A percentile compares a stretch with the other conserved stretches of the same genome.
phyloP scores from a whole-genome alignment of 1,284 basidiomycete species.

The Stereum hirsutum region DNA sequence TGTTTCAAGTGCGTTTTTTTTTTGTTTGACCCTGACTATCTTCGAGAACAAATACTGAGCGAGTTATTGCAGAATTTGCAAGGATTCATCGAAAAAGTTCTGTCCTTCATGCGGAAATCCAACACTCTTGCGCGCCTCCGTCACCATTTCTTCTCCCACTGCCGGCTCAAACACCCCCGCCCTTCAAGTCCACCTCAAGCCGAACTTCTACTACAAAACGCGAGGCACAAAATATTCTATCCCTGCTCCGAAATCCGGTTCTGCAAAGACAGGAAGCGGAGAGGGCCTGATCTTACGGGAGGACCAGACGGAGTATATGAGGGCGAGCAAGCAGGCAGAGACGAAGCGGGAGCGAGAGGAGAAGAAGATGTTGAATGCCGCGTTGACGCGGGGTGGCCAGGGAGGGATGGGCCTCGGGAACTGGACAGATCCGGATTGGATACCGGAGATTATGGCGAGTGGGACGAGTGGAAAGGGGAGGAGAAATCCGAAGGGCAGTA shows the following conservation, averaged over 20 bases:
- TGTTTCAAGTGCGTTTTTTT: slow-evolving; percentile 93
- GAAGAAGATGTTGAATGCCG: slow-evolving; percentile 57
- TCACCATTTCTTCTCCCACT: slow-evolving; percentile 69
- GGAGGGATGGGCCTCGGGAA: slow-evolving; percentile 50
- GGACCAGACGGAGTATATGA: slow-evolving; percentile 82
- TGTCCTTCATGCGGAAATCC: slow-evolving; percentile 97
- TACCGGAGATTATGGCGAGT: slow-evolving; percentile 77
- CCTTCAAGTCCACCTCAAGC: slow-evolving; percentile 84
- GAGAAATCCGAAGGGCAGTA: slow-evolving; percentile 33
- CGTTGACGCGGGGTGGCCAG: slow-evolving; percentile 41
- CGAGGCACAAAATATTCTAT: slow-evolving; percentile 94
- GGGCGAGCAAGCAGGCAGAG: slow-evolving; percentile 71
- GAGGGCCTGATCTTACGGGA: slow-evolving; percentile 83
- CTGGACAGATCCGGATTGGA: slow-evolving; percentile 97
- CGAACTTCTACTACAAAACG: slow-evolving; percentile 90
- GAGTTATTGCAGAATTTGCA: slow-evolving; percentile 82
- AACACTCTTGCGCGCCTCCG: slow-evolving; percentile 85
- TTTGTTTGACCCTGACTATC: background rate
- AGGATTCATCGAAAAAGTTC: slow-evolving; percentile 92
- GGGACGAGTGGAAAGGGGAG: slow-evolving; percentile 71
- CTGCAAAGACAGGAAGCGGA: slow-evolving; percentile 74
- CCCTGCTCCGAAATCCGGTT: slow-evolving; percentile 85
- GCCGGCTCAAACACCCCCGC: slow-evolving; percentile 49
- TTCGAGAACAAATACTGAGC: background rate
- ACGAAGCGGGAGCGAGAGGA: slow-evolving; percentile 73